A percentile compares a stretch with the other conserved stretches of the same genome.
phyloP scores from a whole-genome alignment of 331 rosid species.

The Quercus phellos region DNA sequence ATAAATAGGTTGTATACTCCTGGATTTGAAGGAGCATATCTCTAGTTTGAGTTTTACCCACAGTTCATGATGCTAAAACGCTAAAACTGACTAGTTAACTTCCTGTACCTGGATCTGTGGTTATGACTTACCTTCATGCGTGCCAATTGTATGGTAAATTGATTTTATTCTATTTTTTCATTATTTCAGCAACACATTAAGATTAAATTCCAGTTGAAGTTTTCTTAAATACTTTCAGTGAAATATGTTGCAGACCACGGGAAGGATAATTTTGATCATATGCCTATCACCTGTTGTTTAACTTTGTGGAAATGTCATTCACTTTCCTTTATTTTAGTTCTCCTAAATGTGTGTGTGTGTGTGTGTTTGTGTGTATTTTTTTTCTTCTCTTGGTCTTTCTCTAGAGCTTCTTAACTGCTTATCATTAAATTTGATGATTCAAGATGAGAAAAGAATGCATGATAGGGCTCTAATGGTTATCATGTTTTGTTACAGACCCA shows the following conservation, averaged over 20 bases:
- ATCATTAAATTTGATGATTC: slow-evolving; percentile 10
- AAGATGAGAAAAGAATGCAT: slow-evolving; percentile 23
- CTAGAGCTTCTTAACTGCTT: not conserved
- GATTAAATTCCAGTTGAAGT: not conserved
- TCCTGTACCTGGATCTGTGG: not conserved
- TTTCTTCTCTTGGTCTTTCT: slow-evolving; percentile 1
- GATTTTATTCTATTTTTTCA: not conserved
- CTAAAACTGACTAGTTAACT: not conserved
- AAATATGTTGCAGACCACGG: not conserved
- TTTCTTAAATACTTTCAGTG: not conserved
- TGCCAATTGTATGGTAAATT: not conserved
- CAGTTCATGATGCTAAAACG: not conserved
- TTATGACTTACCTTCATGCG: not conserved
- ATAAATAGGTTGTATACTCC: not conserved
- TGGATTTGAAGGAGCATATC: not conserved
- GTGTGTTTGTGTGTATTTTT: not conserved
- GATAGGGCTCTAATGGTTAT: slow-evolving; percentile 24
- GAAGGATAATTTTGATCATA: not conserved
- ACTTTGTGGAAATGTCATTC: not conserved
- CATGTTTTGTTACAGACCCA: slow-evolving; percentile 69
- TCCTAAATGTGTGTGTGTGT: not conserved
- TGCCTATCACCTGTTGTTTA: slow-evolving; percentile 5
- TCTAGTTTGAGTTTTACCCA: slow-evolving; percentile 6
- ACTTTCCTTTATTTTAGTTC: slow-evolving; percentile 11
- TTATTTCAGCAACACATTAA: not conserved